Evolutionary conservation across 2,329 filamentous ascomycete genomes (phyloP).

Genomic region (Xylariaceae sp.): DNA sequence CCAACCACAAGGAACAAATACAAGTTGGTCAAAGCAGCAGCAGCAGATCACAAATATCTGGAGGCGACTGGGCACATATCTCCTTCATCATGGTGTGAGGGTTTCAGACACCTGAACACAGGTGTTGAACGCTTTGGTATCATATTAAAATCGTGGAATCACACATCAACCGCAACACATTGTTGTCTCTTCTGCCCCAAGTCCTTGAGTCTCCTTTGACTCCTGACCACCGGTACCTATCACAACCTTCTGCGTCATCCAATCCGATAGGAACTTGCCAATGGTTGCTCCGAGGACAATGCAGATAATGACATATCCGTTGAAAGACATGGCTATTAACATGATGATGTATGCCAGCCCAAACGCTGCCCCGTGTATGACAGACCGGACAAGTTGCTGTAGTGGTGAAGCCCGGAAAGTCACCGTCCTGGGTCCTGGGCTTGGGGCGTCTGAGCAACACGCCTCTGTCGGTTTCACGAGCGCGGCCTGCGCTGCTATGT

Average conservation of each 20-base stretch:
- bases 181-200: constrained; percentile 8
- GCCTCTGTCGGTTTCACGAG: constrained; percentile 5
- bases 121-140: too few relatives aligned
- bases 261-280: constrained; percentile 52
- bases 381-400: constrained; percentile 35
- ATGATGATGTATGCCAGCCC: constrained; percentile 41
- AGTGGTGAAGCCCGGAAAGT: constrained; percentile 36
- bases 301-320: constrained; percentile 40
- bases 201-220: not conserved
- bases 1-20: too few relatives aligned
- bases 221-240: constrained; percentile 14
- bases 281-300: constrained; percentile 44
- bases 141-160: not conserved
- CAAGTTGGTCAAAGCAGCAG: too few relatives aligned
- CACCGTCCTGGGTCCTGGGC: constrained; percentile 13
- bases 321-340: constrained; percentile 43
- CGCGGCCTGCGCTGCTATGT: constrained; percentile 24
- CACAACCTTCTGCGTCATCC: constrained; percentile 42
- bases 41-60: too few relatives aligned
- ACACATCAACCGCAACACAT: constrained; percentile 12
- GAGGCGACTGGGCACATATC: too few relatives aligned
- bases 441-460: constrained; percentile 11
- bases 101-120: too few relatives aligned
- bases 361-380: constrained; percentile 36
- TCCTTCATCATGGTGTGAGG: too few relatives aligned